Evolutionary conservation across 208 protist species (phyloP), one percentile per base, ranked within the genome.

Genomic region (Wallacemonas sp.): DNA sequence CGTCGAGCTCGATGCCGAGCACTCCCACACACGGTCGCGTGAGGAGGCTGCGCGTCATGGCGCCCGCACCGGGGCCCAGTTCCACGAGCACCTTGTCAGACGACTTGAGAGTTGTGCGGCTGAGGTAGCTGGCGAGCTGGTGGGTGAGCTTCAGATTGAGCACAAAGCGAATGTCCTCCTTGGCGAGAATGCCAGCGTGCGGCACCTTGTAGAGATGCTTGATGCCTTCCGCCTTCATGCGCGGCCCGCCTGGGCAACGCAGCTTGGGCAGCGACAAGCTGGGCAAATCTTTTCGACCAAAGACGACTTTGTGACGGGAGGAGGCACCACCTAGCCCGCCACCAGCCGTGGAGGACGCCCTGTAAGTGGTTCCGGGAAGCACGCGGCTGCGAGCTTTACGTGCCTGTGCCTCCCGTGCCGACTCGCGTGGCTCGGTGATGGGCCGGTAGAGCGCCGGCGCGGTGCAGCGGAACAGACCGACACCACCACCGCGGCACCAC

Each of bases 101-200:
- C 19, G 86, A 90, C 33, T 71, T 66, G 26, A 92, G 75, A 12
- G 85, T 85, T 26, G 80, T 92, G 53, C 75, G 77, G 46, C 76
- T 83, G 5, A 94, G 68, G 50, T 83, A 79, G 32, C 76, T 76
- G 24, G 80, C 81, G 45, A 93, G 46, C 46, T 92, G 85, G 46
- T 96, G 91, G 0, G 86, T 96, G 6, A 93, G 86, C 46, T 96
- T 96, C 45, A 94, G 61, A 59, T 94, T 94, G 4, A 96, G 63
- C 38, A 94, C 81, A 68, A 94, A 94, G 39, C 91, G 85, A 10
- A 93, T 81, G 61, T 90, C 88, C 70, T 92, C 90, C 78, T 96
- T 94, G 50, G 88, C 79, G 32, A 96, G 73, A 45, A 76, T 90
- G 21, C 88, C 87, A 29, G 86, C 87, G 63, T 93, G 85, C 0